A percentile compares a stretch with the other conserved stretches of the same genome.
Evolutionary conservation across 2,329 filamentous ascomycete species (phyloP).

Genomic region (Arachnopeziza araneosa): DNA sequence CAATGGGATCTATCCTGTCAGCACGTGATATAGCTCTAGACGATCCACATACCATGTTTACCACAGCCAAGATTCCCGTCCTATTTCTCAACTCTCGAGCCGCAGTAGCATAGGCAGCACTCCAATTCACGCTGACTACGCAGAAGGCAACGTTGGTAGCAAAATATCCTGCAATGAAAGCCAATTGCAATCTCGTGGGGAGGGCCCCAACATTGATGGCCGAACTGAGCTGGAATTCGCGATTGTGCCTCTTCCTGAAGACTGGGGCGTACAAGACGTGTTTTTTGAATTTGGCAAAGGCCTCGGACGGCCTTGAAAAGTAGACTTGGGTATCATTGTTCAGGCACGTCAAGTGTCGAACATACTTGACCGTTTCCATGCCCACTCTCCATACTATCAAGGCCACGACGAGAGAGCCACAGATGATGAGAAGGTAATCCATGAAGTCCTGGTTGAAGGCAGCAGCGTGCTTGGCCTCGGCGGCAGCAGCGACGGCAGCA

Average conservation of each 20-base stretch:
- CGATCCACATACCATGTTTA: slow-evolving; percentile 61
- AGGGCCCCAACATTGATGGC: slow-evolving; percentile 70
- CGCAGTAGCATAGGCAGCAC: slow-evolving; percentile 39
- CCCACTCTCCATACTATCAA: slow-evolving; percentile 63
- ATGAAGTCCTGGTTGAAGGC: slow-evolving; percentile 48
- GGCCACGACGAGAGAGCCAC: slow-evolving; percentile 55
- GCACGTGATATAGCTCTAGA: not conserved
- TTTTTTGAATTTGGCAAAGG: slow-evolving; percentile 58
- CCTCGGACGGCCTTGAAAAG: slow-evolving; percentile 56
- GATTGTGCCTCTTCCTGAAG: slow-evolving; percentile 69
- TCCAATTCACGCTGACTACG: slow-evolving; percentile 58
- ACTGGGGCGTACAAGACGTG: slow-evolving; percentile 67
- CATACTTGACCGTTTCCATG: slow-evolving; percentile 57
- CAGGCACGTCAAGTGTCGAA: slow-evolving; percentile 69
- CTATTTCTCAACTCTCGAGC: slow-evolving; percentile 56
- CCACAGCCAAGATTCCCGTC: slow-evolving; percentile 61
- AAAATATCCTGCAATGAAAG: slow-evolving; percentile 64
- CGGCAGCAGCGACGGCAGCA: slow-evolving; percentile 11
- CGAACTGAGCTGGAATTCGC: slow-evolving; percentile 61
- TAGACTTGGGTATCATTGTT: slow-evolving; percentile 76
- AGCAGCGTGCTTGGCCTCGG: slow-evolving; percentile 18
- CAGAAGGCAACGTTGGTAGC: slow-evolving; percentile 73
- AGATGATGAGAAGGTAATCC: slow-evolving; percentile 56
- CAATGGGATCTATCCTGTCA: slow-evolving; percentile 47
- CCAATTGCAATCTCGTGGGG: slow-evolving; percentile 70